phyloP scores from a whole-genome alignment of 345 rosid genomes.

The Eucalyptus grandis region DNA sequence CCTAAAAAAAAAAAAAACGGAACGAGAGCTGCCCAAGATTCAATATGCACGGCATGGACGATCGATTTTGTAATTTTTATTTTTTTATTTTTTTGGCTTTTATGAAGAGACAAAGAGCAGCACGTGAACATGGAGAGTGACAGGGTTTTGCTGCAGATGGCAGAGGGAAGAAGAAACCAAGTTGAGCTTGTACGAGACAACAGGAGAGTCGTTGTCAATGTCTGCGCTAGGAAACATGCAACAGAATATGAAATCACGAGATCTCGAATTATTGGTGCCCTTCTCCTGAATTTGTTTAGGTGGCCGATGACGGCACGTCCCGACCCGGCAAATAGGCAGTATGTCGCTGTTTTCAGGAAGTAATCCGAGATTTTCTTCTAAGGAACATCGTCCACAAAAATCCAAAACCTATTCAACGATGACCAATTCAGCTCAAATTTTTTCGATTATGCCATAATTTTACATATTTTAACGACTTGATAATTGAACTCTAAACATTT shows the following conservation, averaged over 20 bases:
- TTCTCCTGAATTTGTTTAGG: background rate
- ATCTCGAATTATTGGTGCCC: background rate
- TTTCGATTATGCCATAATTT: rapidly evolving
- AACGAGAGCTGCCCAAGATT: background rate
- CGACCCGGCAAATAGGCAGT: background rate
- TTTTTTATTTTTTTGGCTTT: too few species aligned
- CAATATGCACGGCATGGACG: background rate
- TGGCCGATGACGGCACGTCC: background rate
- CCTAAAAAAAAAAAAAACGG: too few species aligned
- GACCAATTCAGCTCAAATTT: rapidly evolving
- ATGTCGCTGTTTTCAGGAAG: background rate
- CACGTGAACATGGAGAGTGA: background rate
- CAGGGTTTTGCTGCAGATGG: background rate
- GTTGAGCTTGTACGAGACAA: background rate
- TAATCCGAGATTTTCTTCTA: background rate
- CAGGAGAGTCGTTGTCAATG: background rate
- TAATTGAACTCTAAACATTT: too few species aligned
- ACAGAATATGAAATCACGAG: background rate
- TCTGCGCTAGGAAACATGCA: background rate
- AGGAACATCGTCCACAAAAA: too few species aligned
- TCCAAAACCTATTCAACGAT: too few species aligned
- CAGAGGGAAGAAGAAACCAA: background rate
- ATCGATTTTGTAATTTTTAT: background rate
- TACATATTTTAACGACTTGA: too few species aligned
- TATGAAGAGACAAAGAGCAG: background rate